phyloP scores from a whole-genome alignment of 164 flowering plant genomes.

The Vitis rupestris region DNA sequence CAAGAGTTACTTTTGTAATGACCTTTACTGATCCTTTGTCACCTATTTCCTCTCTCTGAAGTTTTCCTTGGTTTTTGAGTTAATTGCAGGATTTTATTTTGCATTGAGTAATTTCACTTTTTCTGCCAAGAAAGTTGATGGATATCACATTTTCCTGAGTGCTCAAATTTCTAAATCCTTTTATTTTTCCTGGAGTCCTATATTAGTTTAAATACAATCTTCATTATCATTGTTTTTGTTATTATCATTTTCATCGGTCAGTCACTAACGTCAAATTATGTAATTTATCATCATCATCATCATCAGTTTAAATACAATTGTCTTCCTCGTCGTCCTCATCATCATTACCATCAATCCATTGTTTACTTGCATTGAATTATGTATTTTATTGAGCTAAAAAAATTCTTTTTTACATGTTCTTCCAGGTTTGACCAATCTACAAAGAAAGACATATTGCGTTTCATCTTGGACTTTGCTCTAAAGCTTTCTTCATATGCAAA shows the following conservation, averaged over 20 bases:
- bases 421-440: conserved; percentile 64
- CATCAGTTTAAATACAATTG: no score
- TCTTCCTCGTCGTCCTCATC: no score
- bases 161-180: not conserved
- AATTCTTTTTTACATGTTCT: not conserved
- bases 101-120: not conserved
- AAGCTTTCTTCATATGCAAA: conserved; percentile 66
- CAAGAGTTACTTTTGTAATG: no score
- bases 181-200: not conserved
- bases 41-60: not conserved
- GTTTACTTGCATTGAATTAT: no score
- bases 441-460: conserved; percentile 46
- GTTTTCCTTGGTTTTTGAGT: not conserved
- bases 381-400: no score
- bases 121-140: not conserved
- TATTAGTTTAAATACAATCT: no score
- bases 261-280: no score
- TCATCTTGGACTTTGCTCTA: conserved; percentile 54
- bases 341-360: no score
- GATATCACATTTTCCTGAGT: not conserved
- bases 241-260: no score
- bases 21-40: not conserved
- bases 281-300: no score
- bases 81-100: no score
- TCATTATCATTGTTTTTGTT: no score